These are phyloP conservation scores for Graphilbum ipis-grandicollis DNA, from an alignment of 2,329 filamentous ascomycete species.

Conservation along the genomic window DNA sequence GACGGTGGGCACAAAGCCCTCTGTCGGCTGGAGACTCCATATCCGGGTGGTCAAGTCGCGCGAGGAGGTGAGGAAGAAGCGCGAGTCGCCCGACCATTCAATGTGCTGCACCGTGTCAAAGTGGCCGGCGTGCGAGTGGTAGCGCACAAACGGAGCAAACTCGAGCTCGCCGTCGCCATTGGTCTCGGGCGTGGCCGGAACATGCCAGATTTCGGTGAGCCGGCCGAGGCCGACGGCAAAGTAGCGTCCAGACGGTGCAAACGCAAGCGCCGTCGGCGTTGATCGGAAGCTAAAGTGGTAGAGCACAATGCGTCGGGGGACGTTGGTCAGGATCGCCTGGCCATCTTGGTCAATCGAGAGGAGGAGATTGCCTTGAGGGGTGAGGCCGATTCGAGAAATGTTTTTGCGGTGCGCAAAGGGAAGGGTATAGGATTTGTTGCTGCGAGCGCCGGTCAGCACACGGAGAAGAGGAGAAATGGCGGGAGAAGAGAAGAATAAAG, in stretches of 20 bases:
- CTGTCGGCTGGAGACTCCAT: constrained; percentile 82
- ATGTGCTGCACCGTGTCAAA: constrained; percentile 76
- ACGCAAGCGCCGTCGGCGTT: constrained; percentile 67
- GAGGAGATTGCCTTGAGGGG: constrained; percentile 78
- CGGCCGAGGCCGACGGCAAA: constrained; percentile 81
- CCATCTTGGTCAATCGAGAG: constrained; percentile 91
- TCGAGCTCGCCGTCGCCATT: constrained; percentile 69
- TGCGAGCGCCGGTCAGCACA: constrained; percentile 19
- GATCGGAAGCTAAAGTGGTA: constrained; percentile 92
- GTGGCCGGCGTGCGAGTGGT: constrained; percentile 74
- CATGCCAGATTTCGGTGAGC: constrained; percentile 89
- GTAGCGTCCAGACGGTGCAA: constrained; percentile 78
- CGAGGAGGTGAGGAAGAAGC: constrained; percentile 84
- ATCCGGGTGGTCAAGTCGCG: constrained; percentile 86
- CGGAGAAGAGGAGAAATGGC: background rate
- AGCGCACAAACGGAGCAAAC: constrained; percentile 84
- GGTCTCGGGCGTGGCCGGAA: constrained; percentile 73
- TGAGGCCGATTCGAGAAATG: constrained; percentile 73
- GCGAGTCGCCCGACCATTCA: constrained; percentile 89
- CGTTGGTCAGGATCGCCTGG: constrained; percentile 80
- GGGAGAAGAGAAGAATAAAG: too few species aligned
- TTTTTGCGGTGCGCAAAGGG: constrained; percentile 90
- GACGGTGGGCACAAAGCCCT: constrained; percentile 77
- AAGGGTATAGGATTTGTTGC: constrained; percentile 75
- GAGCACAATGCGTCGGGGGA: constrained; percentile 67